These are phyloP conservation scores for Botrytis medusae DNA, from an alignment of 2,329 filamentous ascomycete species.

Conservation along the genomic window DNA sequence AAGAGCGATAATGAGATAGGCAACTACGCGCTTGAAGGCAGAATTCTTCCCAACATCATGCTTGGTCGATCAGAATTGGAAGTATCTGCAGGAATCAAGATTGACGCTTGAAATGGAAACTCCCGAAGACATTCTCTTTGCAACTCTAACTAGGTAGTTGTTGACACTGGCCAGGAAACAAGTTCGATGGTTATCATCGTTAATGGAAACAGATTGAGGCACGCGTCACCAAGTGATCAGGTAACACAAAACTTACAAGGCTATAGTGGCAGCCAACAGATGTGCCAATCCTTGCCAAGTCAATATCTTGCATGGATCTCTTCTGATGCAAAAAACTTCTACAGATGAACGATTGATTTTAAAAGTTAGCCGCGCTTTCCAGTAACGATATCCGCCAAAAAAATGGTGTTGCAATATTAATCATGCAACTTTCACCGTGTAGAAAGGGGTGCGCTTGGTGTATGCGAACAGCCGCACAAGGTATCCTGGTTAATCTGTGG, in stretches of 20 bases:
- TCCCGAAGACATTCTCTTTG: too few species aligned
- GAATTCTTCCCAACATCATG: not conserved
- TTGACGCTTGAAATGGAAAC: not conserved
- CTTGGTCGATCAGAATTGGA: not conserved
- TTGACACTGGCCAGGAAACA: not conserved
- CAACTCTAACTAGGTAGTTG: not conserved
- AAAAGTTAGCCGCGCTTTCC: slow-evolving; percentile 10
- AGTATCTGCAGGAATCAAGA: not conserved
- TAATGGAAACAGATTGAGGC: not conserved
- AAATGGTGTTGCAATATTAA: not conserved
- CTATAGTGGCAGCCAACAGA: not conserved
- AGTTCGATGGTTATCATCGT: not conserved
- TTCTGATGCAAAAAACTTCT: not conserved
- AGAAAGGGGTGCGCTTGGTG: slow-evolving; percentile 6
- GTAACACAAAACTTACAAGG: not conserved
- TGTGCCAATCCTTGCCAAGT: not conserved
- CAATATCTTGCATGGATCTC: not conserved
- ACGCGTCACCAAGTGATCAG: not conserved
- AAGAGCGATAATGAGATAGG: too few species aligned
- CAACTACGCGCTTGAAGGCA: not conserved
- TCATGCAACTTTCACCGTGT: slow-evolving; percentile 3
- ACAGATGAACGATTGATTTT: not conserved
- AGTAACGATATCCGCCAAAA: not conserved
- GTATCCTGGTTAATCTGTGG: not conserved
- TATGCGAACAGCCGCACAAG: slow-evolving; percentile 8